A percentile compares a stretch with the other conserved stretches of the same genome.
Conservation (phyloP, 2,329 filamentous ascomycete species). For the Colletotrichum sp. region DNA sequence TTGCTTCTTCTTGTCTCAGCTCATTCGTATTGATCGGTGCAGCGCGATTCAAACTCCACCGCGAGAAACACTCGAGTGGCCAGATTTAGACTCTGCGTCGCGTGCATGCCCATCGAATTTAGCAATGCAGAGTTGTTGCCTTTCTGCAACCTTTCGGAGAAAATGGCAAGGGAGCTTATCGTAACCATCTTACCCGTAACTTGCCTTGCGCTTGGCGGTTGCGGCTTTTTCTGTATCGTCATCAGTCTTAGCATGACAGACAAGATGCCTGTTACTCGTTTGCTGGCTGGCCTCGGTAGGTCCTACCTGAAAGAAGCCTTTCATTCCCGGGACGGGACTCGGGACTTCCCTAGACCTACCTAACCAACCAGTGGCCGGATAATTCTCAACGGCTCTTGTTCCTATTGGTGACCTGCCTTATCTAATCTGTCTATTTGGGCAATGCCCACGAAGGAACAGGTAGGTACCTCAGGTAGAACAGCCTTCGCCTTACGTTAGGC, state of each 20-base stretch:
- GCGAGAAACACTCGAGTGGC: neutral
- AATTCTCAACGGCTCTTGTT: neutral
- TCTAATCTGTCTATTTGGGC: neutral
- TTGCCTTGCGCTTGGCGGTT: no score
- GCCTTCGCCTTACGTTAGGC: neutral
- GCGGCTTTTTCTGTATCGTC: no score
- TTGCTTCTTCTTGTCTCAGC: conserved; percentile 11
- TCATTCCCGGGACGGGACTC: neutral
- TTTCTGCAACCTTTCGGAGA: neutral
- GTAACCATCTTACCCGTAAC: neutral
- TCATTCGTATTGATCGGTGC: neutral
- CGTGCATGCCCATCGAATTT: neutral
- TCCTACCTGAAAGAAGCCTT: neutral
- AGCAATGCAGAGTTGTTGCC: neutral
- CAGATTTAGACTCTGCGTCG: neutral
- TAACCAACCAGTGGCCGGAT: neutral
- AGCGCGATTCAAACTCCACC: neutral
- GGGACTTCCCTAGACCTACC: neutral
- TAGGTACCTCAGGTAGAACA: neutral
- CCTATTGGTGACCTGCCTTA: neutral
- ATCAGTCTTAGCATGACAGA: no score
- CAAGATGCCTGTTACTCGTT: no score
- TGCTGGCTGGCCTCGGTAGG: no score
- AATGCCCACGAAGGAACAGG: neutral
- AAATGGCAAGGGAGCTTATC: neutral